Conservation (phyloP, 2,329 filamentous ascomycete genomes). For the Xylariales sp. region DNA sequence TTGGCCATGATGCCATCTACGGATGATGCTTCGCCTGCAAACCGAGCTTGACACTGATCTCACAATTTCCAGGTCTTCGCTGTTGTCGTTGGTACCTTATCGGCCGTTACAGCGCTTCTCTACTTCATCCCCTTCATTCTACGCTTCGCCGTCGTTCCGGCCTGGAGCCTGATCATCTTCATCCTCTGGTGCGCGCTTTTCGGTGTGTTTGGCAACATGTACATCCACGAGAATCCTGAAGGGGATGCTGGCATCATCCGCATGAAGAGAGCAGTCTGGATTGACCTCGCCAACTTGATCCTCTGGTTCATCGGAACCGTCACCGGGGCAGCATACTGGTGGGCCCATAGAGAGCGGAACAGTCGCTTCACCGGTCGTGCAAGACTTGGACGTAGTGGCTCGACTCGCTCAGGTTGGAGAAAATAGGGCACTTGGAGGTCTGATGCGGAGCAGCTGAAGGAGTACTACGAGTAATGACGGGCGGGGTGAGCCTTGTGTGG, state of each 20-base stretch:
- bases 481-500: too few species aligned
- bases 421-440: slow-evolving; percentile 8
- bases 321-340: slow-evolving; percentile 55
- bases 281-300: slow-evolving; percentile 69
- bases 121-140: slow-evolving; percentile 62
- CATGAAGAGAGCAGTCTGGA: slow-evolving; percentile 86
- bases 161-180: slow-evolving; percentile 68
- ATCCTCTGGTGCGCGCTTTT: slow-evolving; percentile 79
- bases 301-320: slow-evolving; percentile 67
- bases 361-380: slow-evolving; percentile 57
- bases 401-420: slow-evolving; percentile 16
- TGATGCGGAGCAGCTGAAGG: too few species aligned
- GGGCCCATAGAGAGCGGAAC: slow-evolving; percentile 45
- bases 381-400: slow-evolving; percentile 31
- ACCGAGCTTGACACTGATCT: too few species aligned
- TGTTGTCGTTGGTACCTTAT: slow-evolving; percentile 61
- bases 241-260: slow-evolving; percentile 59
- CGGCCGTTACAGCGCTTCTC: slow-evolving; percentile 58
- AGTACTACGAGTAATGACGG: too few species aligned
- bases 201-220: slow-evolving; percentile 77
- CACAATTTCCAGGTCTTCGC: slow-evolving; percentile 57
- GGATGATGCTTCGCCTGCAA: too few species aligned
- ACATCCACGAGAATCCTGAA: slow-evolving; percentile 63
- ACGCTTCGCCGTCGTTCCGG: slow-evolving; percentile 50
- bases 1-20: too few species aligned